Evolutionary conservation across 2,329 filamentous ascomycete genomes (phyloP), one percentile per base, ranked within the genome.

Genomic region (Coniochaeta prunicola): DNA sequence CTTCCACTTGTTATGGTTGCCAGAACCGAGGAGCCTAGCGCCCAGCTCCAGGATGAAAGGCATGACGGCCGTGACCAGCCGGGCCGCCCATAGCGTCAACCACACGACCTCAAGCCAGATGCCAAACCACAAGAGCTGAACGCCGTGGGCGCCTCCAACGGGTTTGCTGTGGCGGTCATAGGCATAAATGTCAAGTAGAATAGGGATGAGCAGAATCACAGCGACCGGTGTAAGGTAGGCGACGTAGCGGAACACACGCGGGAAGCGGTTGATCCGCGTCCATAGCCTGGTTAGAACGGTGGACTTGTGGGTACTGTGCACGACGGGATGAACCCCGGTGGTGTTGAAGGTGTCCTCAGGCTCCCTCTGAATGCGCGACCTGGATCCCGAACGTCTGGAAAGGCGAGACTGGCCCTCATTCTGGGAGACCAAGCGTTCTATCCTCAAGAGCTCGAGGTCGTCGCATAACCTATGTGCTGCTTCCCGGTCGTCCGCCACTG

Each of bases 91-190:
- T 0, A 97, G 79, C 0, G 91, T 91, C 62, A 93, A 80, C 93
- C 93, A 97, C 28, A 97, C 81, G 45, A 96, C 91, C 72, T 96
- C 90, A 19, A 97, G 80, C 93, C 93, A 97, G 62, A 97, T 91
- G 31, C 90, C 90, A 69, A 97, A 97, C 93, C 93, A 97, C 60
- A 91, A 77, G 50, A 97, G 76, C 62, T 85, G 69, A 0, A 96
- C 91, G 21, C 88, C 91, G 0, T 91, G 91, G 2, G 88, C 82
- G 1, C 80, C 81, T 7, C 81, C 81, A 13, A 82, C 84, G 1
- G 88, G 69, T 13, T 73, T 68, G n/a, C 69, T 68, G 4, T 70
- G 63, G 2, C 72, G 59, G n/a, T 73, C 65, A 28, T 75, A 70
- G n/a, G 69, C 75, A 31, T 74, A 72, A 15, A 68, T 66, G 26